Evolutionary conservation across 768 basidiomycete species (phyloP).

Genomic region (Bullera alba): DNA sequence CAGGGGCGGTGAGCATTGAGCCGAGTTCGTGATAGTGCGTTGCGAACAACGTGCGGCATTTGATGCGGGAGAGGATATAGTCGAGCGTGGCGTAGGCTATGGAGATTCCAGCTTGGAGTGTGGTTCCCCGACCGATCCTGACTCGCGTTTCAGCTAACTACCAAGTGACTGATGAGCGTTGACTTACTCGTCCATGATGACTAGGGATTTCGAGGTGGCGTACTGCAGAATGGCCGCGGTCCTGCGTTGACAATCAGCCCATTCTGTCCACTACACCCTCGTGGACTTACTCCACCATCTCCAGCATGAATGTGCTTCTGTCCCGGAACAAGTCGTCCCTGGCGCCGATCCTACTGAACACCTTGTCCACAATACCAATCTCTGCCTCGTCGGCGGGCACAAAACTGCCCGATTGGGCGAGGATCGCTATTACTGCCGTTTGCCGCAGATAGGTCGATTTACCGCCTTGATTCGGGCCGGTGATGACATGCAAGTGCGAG

Average conservation of each 20-base stretch:
- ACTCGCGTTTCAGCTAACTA: neutral
- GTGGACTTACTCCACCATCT: constrained; percentile 51
- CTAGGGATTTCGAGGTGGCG: constrained; percentile 76
- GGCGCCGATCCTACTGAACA: constrained; percentile 92
- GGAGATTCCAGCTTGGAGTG: constrained; percentile 81
- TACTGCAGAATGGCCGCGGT: constrained; percentile 80
- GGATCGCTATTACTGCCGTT: constrained; percentile 75
- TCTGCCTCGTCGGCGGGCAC: constrained; percentile 78
- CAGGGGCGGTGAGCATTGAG: constrained; percentile 59
- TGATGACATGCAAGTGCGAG: constrained; percentile 72
- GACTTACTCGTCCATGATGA: constrained; percentile 88
- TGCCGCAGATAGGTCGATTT: constrained; percentile 92
- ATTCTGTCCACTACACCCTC: constrained; percentile 57
- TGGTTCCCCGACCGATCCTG: constrained; percentile 85
- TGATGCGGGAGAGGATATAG: constrained; percentile 62
- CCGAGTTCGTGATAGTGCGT: constrained; percentile 97
- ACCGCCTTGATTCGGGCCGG: constrained; percentile 74
- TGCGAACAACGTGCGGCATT: constrained; percentile 85
- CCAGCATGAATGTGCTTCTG: constrained; percentile 83
- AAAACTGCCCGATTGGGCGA: constrained; percentile 88
- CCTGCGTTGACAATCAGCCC: constrained; percentile 51
- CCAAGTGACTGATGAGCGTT: neutral
- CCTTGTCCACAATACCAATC: constrained; percentile 78
- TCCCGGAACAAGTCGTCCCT: constrained; percentile 91
- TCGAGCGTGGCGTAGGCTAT: constrained; percentile 88